A percentile compares a stretch with the other conserved stretches of the same genome.
Evolutionary conservation across 208 protist genomes (phyloP).

Genomic region (Leishmania turanica): DNA sequence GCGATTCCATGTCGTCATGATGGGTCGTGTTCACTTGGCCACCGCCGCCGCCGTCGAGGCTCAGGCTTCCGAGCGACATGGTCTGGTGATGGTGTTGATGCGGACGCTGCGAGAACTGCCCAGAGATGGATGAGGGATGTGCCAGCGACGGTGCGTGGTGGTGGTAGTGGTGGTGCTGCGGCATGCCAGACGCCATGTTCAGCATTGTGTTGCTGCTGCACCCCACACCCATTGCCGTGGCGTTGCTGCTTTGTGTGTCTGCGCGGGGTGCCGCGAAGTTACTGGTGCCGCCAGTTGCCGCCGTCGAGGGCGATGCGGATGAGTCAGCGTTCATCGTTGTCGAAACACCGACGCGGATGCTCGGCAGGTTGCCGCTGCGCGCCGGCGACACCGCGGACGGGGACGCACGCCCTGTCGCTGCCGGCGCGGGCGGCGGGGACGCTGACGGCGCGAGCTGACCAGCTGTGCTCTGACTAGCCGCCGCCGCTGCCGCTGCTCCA

Average conservation of each 20-base stretch:
- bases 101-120: not conserved
- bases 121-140: not conserved
- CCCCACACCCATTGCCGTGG: not conserved
- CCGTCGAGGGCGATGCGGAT: not conserved
- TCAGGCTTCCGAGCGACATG: not conserved
- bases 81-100: constrained; percentile 9
- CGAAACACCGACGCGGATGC: not conserved
- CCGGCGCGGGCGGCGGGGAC: not conserved
- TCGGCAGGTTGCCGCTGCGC: not conserved
- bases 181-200: constrained; percentile 8
- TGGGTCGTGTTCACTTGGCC: not conserved
- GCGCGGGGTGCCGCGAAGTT: not conserved
- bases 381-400: not conserved
- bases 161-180: constrained; percentile 10
- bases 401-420: constrained; percentile 1
- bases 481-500: constrained; percentile 18
- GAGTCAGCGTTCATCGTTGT: not conserved
- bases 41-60: not conserved
- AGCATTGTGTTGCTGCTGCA: not conserved
- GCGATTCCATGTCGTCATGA: not conserved
- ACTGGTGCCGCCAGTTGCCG: not conserved
- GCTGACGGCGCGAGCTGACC: not conserved
- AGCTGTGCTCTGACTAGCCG: not conserved
- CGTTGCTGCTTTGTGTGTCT: not conserved
- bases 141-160: not conserved